phyloP scores from a whole-genome alignment of 306 rosid species.

The Clitoria ternatea region DNA sequence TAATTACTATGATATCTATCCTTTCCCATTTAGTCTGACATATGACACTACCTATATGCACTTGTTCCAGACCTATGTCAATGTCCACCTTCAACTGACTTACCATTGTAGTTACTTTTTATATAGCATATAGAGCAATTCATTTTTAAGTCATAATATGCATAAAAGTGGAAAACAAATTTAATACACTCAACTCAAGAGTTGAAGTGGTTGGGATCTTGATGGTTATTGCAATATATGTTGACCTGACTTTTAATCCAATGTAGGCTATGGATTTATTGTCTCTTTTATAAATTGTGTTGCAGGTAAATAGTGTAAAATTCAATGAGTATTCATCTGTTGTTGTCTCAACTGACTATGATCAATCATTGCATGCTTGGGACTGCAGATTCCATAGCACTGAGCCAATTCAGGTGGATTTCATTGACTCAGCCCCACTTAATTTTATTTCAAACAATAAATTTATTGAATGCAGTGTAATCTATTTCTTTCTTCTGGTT shows the following conservation, averaged over 20 bases:
- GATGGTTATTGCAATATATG: neutral
- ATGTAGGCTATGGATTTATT: neutral
- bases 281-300: neutral
- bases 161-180: neutral
- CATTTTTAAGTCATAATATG: neutral
- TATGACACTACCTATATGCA: neutral
- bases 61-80: neutral
- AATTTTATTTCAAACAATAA: neutral
- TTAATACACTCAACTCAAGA: neutral
- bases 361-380: conserved; percentile 94
- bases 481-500: conserved; percentile 19
- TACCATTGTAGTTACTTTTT: neutral
- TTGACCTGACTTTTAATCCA: neutral
- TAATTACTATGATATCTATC: neutral
- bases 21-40: neutral
- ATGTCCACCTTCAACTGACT: neutral
- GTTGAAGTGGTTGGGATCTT: conserved; percentile 5
- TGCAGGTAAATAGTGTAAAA: conserved; percentile 77
- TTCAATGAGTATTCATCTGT: conserved; percentile 76
- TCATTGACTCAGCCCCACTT: neutral
- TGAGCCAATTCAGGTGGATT: conserved; percentile 72
- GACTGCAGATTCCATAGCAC: conserved; percentile 92
- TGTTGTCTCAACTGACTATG: conserved; percentile 86
- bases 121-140: neutral
- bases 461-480: neutral